Conservation (phyloP, 2,329 filamentous ascomycete genomes). For the Septoria linicola region DNA sequence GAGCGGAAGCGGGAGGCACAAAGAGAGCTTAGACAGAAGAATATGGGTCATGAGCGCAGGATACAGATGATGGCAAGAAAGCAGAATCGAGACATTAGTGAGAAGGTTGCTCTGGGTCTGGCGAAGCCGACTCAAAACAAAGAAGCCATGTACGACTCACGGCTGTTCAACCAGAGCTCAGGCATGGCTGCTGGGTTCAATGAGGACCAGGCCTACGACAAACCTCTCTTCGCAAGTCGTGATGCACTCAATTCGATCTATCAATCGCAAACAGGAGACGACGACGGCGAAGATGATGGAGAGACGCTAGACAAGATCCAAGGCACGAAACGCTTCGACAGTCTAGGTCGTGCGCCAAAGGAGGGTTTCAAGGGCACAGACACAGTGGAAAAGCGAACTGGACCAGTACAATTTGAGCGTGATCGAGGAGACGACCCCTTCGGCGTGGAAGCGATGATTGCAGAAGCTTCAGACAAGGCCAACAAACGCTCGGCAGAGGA, state of each 20-base stretch:
- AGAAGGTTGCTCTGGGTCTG: slow-evolving; percentile 90
- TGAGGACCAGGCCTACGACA: slow-evolving; percentile 96
- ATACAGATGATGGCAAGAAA: slow-evolving; percentile 92
- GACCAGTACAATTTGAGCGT: slow-evolving; percentile 95
- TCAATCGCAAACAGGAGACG: slow-evolving; percentile 68
- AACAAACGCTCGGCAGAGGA: slow-evolving; percentile 78
- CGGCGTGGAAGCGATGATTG: slow-evolving; percentile 90
- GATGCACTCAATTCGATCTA: slow-evolving; percentile 96
- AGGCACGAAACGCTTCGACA: slow-evolving; percentile 82
- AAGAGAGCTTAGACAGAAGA: slow-evolving; percentile 84
- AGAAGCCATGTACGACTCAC: slow-evolving; percentile 95
- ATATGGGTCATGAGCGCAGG: slow-evolving; percentile 90
- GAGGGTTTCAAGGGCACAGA: slow-evolving; percentile 85
- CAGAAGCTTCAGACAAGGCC: slow-evolving; percentile 65
- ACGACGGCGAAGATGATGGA: slow-evolving; percentile 73
- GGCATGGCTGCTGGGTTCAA: slow-evolving; percentile 90
- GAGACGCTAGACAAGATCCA: slow-evolving; percentile 84
- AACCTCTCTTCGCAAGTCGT: slow-evolving; percentile 92
- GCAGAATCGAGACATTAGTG: slow-evolving; percentile 93
- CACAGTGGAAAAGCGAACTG: slow-evolving; percentile 80
- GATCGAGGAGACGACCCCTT: slow-evolving; percentile 77
- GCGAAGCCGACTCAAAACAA: slow-evolving; percentile 91
- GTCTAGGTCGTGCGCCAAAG: slow-evolving; percentile 70
- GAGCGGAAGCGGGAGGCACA: slow-evolving; percentile 82
- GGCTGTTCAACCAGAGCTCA: slow-evolving; percentile 89